Evolutionary conservation across 2,329 filamentous ascomycete genomes (phyloP).

Genomic region (Paecilomyces fulvus): DNA sequence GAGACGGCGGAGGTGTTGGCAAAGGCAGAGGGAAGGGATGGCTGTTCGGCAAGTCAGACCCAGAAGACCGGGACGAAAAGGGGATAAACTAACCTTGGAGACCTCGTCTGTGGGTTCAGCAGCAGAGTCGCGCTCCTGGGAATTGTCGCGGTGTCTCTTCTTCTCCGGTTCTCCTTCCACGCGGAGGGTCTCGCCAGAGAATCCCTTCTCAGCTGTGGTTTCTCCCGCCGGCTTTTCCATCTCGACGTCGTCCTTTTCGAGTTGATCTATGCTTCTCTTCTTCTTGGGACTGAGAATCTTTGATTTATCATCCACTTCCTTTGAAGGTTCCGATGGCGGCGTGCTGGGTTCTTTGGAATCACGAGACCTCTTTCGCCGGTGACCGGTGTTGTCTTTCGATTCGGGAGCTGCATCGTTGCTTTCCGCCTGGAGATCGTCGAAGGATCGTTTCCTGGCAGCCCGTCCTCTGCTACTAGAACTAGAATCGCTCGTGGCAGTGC

Average conservation of each 20-base stretch:
- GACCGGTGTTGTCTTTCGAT: slow-evolving; percentile 15
- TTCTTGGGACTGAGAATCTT: slow-evolving; percentile 30
- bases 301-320: slow-evolving; percentile 10
- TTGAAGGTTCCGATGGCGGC: slow-evolving; percentile 5
- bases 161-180: slow-evolving; percentile 24
- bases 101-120: slow-evolving; percentile 6
- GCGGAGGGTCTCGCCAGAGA: neutral
- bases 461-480: slow-evolving; percentile 15
- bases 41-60: slow-evolving; percentile 10
- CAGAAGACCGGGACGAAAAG: neutral
- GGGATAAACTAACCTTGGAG: slow-evolving; percentile 13
- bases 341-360: slow-evolving; percentile 22
- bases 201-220: slow-evolving; percentile 8
- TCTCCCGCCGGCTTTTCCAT: slow-evolving; percentile 7
- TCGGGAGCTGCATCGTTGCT: slow-evolving; percentile 15
- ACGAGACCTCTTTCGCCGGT: slow-evolving; percentile 35
- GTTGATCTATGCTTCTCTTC: slow-evolving; percentile 36
- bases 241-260: slow-evolving; percentile 28
- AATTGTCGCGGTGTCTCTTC: slow-evolving; percentile 36
- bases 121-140: slow-evolving; percentile 25
- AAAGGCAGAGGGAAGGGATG: slow-evolving; percentile 31
- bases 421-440: slow-evolving; percentile 21
- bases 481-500: slow-evolving; percentile 4
- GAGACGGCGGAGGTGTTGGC: slow-evolving; percentile 36
- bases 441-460: slow-evolving; percentile 24